Conservation (phyloP, 2,329 filamentous ascomycete genomes). For the Hyphodiscus sp. region DNA sequence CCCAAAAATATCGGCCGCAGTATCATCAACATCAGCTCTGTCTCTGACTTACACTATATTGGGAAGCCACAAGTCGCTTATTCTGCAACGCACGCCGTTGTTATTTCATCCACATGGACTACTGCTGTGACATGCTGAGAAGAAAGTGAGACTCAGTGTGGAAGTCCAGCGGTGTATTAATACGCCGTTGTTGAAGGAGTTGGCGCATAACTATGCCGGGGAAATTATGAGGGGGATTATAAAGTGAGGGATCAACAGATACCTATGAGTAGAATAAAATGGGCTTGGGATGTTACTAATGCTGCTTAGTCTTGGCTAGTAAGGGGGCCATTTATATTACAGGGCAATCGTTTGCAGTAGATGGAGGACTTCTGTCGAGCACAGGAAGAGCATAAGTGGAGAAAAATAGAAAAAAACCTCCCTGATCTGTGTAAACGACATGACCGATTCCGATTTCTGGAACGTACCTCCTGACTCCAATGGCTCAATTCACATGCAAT, state of each 20-base stretch:
- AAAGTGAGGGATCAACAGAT: conserved; percentile 38
- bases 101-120: background rate
- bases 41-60: background rate
- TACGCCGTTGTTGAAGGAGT: background rate
- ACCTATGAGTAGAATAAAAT: conserved; percentile 40
- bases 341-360: conserved; percentile 45
- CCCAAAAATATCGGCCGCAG: background rate
- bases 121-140: background rate
- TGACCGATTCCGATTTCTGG: background rate
- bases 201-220: conserved; percentile 37
- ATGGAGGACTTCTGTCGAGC: conserved; percentile 39
- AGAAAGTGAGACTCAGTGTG: background rate
- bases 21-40: background rate
- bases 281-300: conserved; percentile 52
- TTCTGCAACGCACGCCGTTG: background rate
- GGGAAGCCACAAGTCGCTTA: background rate
- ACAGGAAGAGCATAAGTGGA: conserved; percentile 26
- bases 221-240: conserved; percentile 39
- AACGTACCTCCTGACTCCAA: background rate
- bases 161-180: background rate
- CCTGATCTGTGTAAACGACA: background rate
- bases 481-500: no score
- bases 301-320: conserved; percentile 47
- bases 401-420: background rate
- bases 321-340: conserved; percentile 54